Base-by-base conservation (phyloP, 352 stramenopile genomes). In the Phytophthora nicotianae region DNA sequence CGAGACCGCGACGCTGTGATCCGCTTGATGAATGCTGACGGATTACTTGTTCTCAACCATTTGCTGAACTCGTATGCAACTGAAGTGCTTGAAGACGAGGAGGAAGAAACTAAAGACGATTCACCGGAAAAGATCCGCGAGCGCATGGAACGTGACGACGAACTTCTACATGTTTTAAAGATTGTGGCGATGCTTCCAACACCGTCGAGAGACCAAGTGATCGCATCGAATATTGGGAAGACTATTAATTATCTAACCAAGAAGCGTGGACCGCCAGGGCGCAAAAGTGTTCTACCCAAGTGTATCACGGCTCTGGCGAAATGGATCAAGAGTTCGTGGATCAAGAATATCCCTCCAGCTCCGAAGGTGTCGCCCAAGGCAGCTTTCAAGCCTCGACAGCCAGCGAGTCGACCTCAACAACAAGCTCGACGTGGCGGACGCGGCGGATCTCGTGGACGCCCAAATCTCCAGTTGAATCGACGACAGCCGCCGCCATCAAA, bases 301-400 rank as follows among this genome's bases (percentile, higher is more conserved):
- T 77, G 68, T 29, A 74, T 89, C 23, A 59, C 35, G 1, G 70
- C 74, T 21, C 58, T 91, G 26, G 80, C 82, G 5, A 86, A 81
- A 71, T 93, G 82, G 82, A 89, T 93, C 54, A 88, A 85, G 47
- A 69, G 55, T 40, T 85, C 75, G 24, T 91, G 84, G 84, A 71
- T 85, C 3, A 59, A 75, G 20, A 81, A 77, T 21, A 86, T 90
- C 21, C 57, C 80, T 16, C 29, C 61, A 38, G 53, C 48, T 9
- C 5, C 59, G 6, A 64, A 72, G 29, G 26, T 46, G 26, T 38
- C 27, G 14, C 48, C 33, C 4, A 75, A 70, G 23, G 24, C 58
- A 19, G 11, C 50, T 11, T 23, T 23, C 13, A 45, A 50, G 4
- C 24, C 50, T 53, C 45, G 16, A 19, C 29, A 62, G n/a, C n/a